phyloP scores from a whole-genome alignment of 2,329 filamentous ascomycete species.

The Pseudogymnoascus sp. region DNA sequence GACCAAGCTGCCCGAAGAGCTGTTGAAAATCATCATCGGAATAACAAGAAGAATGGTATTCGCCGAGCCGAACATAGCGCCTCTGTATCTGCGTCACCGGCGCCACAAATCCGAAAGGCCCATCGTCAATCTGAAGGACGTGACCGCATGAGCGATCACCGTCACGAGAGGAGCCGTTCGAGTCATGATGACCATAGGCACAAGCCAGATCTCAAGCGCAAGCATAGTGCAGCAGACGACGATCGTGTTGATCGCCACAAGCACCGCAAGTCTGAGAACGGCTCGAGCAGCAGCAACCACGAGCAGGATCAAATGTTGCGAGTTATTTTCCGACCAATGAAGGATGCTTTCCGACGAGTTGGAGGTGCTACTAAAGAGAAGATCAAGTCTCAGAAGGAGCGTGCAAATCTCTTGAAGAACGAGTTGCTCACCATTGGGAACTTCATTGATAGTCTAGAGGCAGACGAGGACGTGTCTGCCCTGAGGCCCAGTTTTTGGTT shows the following conservation, averaged over 20 bases:
- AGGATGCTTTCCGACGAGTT: constrained; percentile 52
- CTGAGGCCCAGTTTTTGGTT: constrained; percentile 27
- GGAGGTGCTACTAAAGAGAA: constrained; percentile 54
- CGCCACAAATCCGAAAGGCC: constrained; percentile 45
- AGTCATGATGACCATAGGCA: constrained; percentile 19
- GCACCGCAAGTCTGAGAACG: constrained; percentile 46
- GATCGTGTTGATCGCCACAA: constrained; percentile 46
- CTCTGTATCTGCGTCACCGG: constrained; percentile 65
- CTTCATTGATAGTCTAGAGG: constrained; percentile 43
- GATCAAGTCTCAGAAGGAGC: constrained; percentile 54
- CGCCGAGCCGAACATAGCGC: constrained; percentile 51
- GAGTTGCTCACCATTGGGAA: constrained; percentile 56
- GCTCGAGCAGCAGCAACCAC: constrained; percentile 21
- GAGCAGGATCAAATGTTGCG: constrained; percentile 35
- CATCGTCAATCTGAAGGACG: constrained; percentile 33
- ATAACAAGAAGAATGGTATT: constrained; percentile 74
- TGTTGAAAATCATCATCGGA: constrained; percentile 88
- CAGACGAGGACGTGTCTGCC: constrained; percentile 21
- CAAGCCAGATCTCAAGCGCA: constrained; percentile 48
- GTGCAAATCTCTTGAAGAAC: constrained; percentile 53
- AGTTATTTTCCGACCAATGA: constrained; percentile 48
- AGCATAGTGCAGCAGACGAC: constrained; percentile 48
- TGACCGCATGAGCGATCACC: constrained; percentile 42
- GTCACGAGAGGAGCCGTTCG: constrained; percentile 20
- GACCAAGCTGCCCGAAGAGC: constrained; percentile 69